Base-by-base conservation (phyloP, 2,329 filamentous ascomycete genomes). In the Beauveria sp. region DNA sequence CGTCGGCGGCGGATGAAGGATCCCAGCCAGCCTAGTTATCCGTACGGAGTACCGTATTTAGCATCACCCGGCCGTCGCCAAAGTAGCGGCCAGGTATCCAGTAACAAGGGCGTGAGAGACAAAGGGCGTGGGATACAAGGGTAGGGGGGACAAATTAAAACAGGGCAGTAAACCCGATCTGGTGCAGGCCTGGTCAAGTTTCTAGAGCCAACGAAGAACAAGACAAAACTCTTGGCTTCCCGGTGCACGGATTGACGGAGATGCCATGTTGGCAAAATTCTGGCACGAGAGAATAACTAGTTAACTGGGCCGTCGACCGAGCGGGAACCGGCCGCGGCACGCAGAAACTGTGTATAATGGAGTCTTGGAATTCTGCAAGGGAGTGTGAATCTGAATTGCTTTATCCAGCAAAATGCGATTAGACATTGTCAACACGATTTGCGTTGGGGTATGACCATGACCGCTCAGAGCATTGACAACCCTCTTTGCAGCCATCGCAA, bases 131-230 rank as follows among this genome's bases (percentile, higher is more conserved):
- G 55, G 40, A 48, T 31, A 58, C 28, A 26, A 34, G 55, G 28
- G 20, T 22, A 10, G 31, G 9, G 28, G 54, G 22, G 22, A 31
- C 14, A 5, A 58, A 50, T 34, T 50, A 26, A 56, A 56, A 56
- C 54, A 48, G 54, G 54, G 26, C 45, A 58, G 45, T 24, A 16
- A 50, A 42, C 43, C 18, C 26, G 55, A 58, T 58, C 55, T 58
- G 16, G 55, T 31, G 7, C 45, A 40, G 26, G 20, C 14, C 55
- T 16, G 28, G 46, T 45, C 45, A 14, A 58, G 46, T 24, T 46
- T 55, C 40, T 31, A 40, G 31, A 24, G 31, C 24, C n/a, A 40
- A 28, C 26, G 46, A 28, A 54, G 26, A 16, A 54, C 4, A 40
- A 28, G 34, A 40, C 8, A 5, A 46, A 55, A 46, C 26, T 22